Evolutionary conservation across 805 yeast genomes (phyloP).

Genomic region (Ogataea chonburiensis): DNA sequence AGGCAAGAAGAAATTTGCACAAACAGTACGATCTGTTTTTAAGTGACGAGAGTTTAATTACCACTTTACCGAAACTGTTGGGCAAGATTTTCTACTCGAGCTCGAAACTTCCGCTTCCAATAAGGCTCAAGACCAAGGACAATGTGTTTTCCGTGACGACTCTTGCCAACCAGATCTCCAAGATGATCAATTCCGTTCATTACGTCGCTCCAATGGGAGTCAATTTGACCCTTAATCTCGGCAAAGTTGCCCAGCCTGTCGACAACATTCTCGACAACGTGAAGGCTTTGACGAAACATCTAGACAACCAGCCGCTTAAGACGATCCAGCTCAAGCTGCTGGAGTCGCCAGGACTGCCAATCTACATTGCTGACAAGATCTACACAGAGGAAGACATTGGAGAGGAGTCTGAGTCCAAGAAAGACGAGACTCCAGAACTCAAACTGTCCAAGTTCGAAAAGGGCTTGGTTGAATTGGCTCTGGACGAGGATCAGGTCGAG

Average conservation of each 20-base stretch:
- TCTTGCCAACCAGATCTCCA: conserved; percentile 56
- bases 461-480: conserved; percentile 78
- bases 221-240: conserved; percentile 64
- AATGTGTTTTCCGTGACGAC: conserved; percentile 44
- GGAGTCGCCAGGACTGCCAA: conserved; percentile 80
- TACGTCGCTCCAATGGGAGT: conserved; percentile 74
- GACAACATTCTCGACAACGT: conserved; percentile 60
- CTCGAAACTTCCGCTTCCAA: conserved; percentile 66
- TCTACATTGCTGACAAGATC: conserved; percentile 64
- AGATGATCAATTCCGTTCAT: conserved; percentile 55
- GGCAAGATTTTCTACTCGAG: conserved; percentile 74
- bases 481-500: conserved; percentile 66
- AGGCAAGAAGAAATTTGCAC: conserved; percentile 75
- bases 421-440: conserved; percentile 35
- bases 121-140: conserved; percentile 42
- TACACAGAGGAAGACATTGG: conserved; percentile 50
- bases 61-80: conserved; percentile 76
- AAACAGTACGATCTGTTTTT: conserved; percentile 72
- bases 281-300: conserved; percentile 48
- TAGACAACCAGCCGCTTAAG: conserved; percentile 48
- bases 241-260: conserved; percentile 47
- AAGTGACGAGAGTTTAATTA: conserved; percentile 79
- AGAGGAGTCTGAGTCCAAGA: conserved; percentile 30
- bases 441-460: conserved; percentile 63
- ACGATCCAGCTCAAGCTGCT: conserved; percentile 64